Evolutionary conservation across 2,329 filamentous ascomycete species (phyloP).

Genomic region (Sordariomycetes sp.): DNA sequence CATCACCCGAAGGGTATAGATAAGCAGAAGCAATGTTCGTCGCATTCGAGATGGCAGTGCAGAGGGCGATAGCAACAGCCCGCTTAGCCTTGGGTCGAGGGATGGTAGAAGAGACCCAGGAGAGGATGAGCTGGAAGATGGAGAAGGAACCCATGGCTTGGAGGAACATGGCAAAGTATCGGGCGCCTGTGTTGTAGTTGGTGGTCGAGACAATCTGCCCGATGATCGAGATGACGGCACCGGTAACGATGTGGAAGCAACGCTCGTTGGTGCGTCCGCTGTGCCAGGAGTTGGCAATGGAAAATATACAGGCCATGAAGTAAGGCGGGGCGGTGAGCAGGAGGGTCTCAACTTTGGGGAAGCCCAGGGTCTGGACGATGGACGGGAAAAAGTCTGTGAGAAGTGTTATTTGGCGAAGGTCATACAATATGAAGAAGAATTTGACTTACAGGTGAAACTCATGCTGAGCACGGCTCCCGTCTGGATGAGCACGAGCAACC

Average conservation of each 20-base stretch:
- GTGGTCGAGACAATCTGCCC: conserved; percentile 3
- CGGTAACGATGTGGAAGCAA: conserved; percentile 3
- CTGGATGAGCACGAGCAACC: conserved; percentile 17
- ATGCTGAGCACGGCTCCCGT: conserved; percentile 6
- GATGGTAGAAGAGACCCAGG: conserved; percentile 4
- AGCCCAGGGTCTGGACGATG: conserved; percentile 15
- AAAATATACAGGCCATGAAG: conserved; percentile 14
- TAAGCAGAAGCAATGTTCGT: conserved; percentile 3
- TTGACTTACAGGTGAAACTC: conserved; percentile 6
- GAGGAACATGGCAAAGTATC: conserved; percentile 4
- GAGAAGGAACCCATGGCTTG: conserved; percentile 3
- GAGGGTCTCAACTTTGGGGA: conserved; percentile 12
- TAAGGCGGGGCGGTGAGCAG: conserved; percentile 20
- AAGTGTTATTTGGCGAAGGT: too few species aligned
- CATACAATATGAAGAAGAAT: too few species aligned
- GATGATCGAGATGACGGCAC: conserved; percentile 2
- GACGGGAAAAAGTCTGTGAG: conserved; percentile 15
- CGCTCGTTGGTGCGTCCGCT: conserved; percentile 2
- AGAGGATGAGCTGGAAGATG: conserved; percentile 3
- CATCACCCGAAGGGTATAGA: conserved; percentile 2
- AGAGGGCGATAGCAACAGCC: conserved; percentile 4
- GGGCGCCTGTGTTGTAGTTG: conserved; percentile 2
- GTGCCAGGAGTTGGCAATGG: conserved; percentile 5
- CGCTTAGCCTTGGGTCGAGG: conserved; percentile 5
- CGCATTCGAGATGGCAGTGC: conserved; percentile 3